phyloP scores from a whole-genome alignment of 768 basidiomycete species.

The Wakefieldia striispora region DNA sequence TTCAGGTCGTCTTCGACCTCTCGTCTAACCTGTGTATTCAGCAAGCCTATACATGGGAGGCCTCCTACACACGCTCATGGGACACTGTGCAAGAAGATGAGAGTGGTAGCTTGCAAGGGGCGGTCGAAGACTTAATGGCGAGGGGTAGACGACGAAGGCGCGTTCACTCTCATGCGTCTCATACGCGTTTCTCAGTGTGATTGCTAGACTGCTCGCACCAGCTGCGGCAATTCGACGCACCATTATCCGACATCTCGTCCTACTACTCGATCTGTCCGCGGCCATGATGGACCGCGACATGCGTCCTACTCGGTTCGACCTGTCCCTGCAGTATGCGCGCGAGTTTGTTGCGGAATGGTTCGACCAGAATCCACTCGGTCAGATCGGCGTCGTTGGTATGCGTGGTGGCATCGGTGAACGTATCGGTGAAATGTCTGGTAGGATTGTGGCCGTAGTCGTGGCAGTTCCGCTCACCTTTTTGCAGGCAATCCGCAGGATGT shows the following conservation, averaged over 20 bases:
- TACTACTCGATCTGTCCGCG: conserved; percentile 87
- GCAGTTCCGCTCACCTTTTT: conserved; percentile 4
- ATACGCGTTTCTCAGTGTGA: conserved; percentile 5
- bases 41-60: conserved; percentile 96
- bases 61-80: conserved; percentile 92
- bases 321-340: conserved; percentile 85
- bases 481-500: conserved; percentile 96
- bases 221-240: conserved; percentile 86
- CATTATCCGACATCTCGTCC: conserved; percentile 92
- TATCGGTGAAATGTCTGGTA: conserved; percentile 90
- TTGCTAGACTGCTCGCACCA: conserved; percentile 73
- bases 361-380: conserved; percentile 97
- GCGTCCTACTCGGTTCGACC: conserved; percentile 90
- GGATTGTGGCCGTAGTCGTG: conserved; percentile 16
- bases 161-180: conserved; percentile 16
- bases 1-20: not conserved
- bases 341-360: conserved; percentile 97
- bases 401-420: conserved; percentile 88
- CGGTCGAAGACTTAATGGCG: conserved; percentile 88
- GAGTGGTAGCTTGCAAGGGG: conserved; percentile 82
- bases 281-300: conserved; percentile 97
- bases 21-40: conserved; percentile 26
- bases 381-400: conserved; percentile 94
- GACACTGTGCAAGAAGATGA: conserved; percentile 97
- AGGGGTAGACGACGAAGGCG: conserved; percentile 82